Evolutionary conservation across 306 rosid species (phyloP).

Genomic region (Acmispon strigosus): DNA sequence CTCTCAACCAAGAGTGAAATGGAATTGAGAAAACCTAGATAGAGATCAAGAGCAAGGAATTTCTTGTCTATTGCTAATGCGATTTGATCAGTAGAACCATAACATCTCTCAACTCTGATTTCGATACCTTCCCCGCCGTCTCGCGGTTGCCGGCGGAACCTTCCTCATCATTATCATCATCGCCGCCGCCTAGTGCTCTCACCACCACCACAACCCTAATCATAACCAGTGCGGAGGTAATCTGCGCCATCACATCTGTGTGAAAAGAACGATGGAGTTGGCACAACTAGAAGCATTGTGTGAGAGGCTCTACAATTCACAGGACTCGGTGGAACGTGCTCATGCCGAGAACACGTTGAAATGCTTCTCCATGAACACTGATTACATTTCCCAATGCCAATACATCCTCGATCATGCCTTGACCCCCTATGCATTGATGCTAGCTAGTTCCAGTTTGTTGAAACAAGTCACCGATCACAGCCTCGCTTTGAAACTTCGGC

Average conservation of each 20-base stretch:
- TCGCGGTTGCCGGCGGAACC: constrained; percentile 17
- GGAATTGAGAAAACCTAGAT: constrained; percentile 31
- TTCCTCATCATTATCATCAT: not conserved
- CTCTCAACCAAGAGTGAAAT: not conserved
- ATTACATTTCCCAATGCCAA: constrained; percentile 53
- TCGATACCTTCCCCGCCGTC: not conserved
- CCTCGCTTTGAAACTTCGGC: constrained; percentile 46
- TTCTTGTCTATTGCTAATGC: constrained; percentile 5
- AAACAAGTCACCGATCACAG: constrained; percentile 56
- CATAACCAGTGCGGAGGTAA: not conserved
- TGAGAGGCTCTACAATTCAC: constrained; percentile 57
- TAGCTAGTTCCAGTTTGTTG: constrained; percentile 54
- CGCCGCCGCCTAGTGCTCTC: not conserved
- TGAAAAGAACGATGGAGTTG: constrained; percentile 31
- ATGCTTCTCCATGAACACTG: constrained; percentile 49
- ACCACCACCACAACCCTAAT: not conserved
- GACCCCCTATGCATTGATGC: constrained; percentile 57
- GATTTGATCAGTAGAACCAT: constrained; percentile 13
- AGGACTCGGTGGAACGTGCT: constrained; percentile 53
- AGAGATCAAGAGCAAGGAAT: constrained; percentile 19
- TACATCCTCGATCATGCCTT: constrained; percentile 53
- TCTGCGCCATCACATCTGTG: not conserved
- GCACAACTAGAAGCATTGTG: constrained; percentile 55
- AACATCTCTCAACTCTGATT: not conserved
- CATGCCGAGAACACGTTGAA: constrained; percentile 53